Evolutionary conservation across 441 rosid species (phyloP).

Genomic region (Breynia disticha): DNA sequence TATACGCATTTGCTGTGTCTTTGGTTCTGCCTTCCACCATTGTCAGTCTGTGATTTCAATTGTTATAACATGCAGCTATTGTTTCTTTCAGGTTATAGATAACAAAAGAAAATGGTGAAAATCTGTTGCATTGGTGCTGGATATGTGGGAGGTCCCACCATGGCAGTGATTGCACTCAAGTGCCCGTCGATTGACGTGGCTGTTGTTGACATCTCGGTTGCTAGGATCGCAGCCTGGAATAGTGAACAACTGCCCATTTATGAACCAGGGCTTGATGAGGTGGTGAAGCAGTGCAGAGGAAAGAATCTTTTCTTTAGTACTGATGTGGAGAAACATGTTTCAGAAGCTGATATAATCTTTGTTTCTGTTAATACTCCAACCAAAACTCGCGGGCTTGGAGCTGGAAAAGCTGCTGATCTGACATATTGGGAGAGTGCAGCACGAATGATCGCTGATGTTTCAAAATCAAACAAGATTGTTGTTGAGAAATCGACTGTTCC

Average conservation of each 20-base stretch:
- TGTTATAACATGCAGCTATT: not conserved
- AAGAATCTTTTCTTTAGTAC: constrained; percentile 67
- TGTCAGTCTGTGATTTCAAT: not conserved
- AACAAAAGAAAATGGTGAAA: constrained; percentile 52
- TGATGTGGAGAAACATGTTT: constrained; percentile 61
- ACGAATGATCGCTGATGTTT: constrained; percentile 84
- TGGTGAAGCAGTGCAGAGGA: constrained; percentile 68
- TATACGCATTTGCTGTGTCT: not conserved
- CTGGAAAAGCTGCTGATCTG: constrained; percentile 84
- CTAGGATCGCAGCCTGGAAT: constrained; percentile 65
- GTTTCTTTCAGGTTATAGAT: constrained; percentile 8
- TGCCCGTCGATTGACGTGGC: constrained; percentile 67
- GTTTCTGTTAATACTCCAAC: constrained; percentile 90
- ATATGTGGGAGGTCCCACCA: constrained; percentile 79
- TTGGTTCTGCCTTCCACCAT: not conserved
- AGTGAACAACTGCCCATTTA: constrained; percentile 67
- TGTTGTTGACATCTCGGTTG: constrained; percentile 63
- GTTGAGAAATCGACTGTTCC: constrained; percentile 94
- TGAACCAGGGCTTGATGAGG: constrained; percentile 70
- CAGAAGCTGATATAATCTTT: constrained; percentile 68
- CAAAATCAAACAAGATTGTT: constrained; percentile 73
- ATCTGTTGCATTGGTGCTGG: constrained; percentile 89
- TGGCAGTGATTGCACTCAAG: constrained; percentile 77
- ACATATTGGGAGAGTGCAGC: constrained; percentile 97
- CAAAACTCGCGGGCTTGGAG: constrained; percentile 81